Percentiles rank a stretch among this genome's conserved stretches.
Evolutionary conservation across 176 grass and related monocot genomes (phyloP).

Genomic region (Chrysopogon serrulatus): DNA sequence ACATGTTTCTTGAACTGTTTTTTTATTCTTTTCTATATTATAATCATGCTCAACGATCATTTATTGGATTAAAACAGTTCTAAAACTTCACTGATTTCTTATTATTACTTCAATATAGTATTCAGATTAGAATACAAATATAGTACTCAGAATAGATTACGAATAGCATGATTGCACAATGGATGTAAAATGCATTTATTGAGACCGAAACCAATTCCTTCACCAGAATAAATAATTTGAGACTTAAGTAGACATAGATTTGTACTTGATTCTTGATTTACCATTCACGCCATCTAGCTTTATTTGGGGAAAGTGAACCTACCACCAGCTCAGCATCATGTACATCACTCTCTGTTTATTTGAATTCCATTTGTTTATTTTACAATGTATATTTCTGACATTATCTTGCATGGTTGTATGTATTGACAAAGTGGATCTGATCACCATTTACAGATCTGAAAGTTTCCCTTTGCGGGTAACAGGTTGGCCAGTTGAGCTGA

Average conservation of each 20-base stretch:
- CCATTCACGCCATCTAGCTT: not conserved
- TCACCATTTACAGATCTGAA: constrained; percentile 52
- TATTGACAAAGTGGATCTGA: constrained; percentile 31
- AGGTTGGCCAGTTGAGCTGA: constrained; percentile 95
- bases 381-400: constrained; percentile 7
- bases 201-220: not conserved
- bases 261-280: constrained; percentile 10
- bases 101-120: not conserved
- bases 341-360: not conserved
- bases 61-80: not conserved
- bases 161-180: not conserved
- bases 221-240: not conserved
- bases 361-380: not conserved
- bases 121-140: not conserved
- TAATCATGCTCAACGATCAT: not conserved
- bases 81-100: constrained; percentile 4
- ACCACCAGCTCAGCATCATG: not conserved
- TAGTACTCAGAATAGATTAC: not conserved
- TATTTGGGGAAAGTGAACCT: not conserved
- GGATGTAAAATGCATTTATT: not conserved
- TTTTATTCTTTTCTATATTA: not conserved
- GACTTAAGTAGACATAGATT: not conserved
- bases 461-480: constrained; percentile 88
- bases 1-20: not conserved
- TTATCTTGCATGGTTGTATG: not conserved